Base-by-base conservation (phyloP, 441 rosid genomes). In the Dalechampia spathulata region DNA sequence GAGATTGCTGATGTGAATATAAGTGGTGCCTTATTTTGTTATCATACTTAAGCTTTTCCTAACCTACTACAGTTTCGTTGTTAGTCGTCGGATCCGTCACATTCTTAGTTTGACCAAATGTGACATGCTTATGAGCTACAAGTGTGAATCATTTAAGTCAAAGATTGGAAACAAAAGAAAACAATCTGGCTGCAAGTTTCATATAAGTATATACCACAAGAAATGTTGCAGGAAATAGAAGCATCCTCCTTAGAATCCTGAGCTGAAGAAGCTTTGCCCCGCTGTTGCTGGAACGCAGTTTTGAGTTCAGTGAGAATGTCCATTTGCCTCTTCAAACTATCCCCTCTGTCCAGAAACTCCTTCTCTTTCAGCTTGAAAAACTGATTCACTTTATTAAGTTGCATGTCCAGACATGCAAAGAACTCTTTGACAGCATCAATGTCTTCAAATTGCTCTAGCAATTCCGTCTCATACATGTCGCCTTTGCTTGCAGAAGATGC, bases 311-410 rank as follows among this genome's bases (percentile, higher is more conserved):
- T 61, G 43, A 90, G 97, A 68, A 93, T 83, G 69, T 85, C 83
- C 82, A 90, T 67, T 69, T 93, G 99, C 63, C 81, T 83, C 81
- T 79, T 83, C 77, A 87, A 64, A 27, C 78, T 71, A 14, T 90
- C 95, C 40, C 90, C 95, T 78, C 99, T 83, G 30, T 93, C 99
- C 76, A 87, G 17, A 72, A 93, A 90, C 80, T 90, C 97, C 45
- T 76, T 81, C 83, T 93, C 99, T 58, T 85, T 93, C 12, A 66
- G 64, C 64, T 68, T 81, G 68, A 80, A 93, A 63, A 93, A 93
- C 12, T 83, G 89, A 60, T 90, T 93, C 70, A 90, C 99, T 57
- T 93, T 93, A 79, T 87, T 93, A 21, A 93, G 93, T 42, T 93
- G 96, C 37, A 47, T 45, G 72, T 93, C 99, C 42, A 90, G 68